These are phyloP conservation scores for Fusarium sp. DNA, from an alignment of 2,329 filamentous ascomycete species.

Conservation along the genomic window DNA sequence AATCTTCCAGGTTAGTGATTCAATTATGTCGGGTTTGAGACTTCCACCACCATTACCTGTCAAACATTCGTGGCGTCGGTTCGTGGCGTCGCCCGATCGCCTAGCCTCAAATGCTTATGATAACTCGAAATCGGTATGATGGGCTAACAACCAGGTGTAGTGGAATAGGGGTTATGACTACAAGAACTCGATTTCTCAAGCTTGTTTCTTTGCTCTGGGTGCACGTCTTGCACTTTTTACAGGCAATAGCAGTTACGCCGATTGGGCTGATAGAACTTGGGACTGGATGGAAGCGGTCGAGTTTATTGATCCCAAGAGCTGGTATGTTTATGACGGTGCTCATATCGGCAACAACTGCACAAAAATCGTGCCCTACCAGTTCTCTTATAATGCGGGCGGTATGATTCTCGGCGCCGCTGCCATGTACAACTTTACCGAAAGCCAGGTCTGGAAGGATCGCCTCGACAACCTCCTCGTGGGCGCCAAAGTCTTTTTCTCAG, in stretches of 20 bases:
- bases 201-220: conserved; percentile 71
- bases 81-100: background rate
- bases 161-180: conserved; percentile 87
- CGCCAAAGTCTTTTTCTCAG: conserved; percentile 66
- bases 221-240: conserved; percentile 82
- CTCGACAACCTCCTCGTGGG: conserved; percentile 68
- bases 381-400: conserved; percentile 76
- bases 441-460: conserved; percentile 67
- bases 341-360: conserved; percentile 69
- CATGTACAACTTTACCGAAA: conserved; percentile 73
- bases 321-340: conserved; percentile 73
- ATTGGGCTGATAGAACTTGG: conserved; percentile 82
- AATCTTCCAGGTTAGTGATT: conserved; percentile 69
- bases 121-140: background rate
- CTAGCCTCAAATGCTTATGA: background rate
- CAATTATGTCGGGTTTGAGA: background rate
- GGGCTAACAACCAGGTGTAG: conserved; percentile 13
- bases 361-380: conserved; percentile 70
- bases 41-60: background rate
- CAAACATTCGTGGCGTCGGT: background rate
- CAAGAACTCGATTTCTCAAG: conserved; percentile 75
- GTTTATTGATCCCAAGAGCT: conserved; percentile 68
- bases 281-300: conserved; percentile 72
- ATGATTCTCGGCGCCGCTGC: conserved; percentile 75
- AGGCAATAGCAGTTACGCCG: conserved; percentile 78